These are phyloP conservation scores for Zasmidium cellare DNA, from an alignment of 2,329 filamentous ascomycete genomes.

Conservation along the genomic window DNA sequence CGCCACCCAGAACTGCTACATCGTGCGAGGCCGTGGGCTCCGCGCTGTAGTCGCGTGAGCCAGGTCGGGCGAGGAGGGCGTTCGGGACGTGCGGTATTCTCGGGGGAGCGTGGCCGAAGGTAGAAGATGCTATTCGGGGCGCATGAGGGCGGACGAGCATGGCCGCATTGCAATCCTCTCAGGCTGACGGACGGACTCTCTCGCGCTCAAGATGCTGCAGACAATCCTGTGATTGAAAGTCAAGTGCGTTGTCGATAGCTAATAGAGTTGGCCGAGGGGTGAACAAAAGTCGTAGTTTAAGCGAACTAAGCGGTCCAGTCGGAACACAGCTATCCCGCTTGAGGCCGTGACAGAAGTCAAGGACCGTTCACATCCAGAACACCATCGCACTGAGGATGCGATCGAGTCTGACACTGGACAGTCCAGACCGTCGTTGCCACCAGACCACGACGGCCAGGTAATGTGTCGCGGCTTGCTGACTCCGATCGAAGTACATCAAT, in stretches of 20 bases:
- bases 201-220: no score
- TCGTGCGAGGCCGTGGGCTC: conserved; percentile 29
- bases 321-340: no score
- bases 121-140: conserved; percentile 1
- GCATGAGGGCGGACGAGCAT: conserved; percentile 27
- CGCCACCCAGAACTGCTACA: conserved; percentile 74
- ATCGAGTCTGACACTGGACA: no score
- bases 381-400: no score
- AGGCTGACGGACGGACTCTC: background rate
- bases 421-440: conserved; percentile 1
- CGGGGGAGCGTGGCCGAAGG: background rate
- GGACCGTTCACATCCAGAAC: no score
- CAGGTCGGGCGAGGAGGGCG: background rate
- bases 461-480: background rate
- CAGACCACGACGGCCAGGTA: background rate
- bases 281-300: no score
- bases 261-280: no score
- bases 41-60: conserved; percentile 13
- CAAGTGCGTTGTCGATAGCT: no score
- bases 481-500: background rate
- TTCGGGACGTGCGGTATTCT: background rate
- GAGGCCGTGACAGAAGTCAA: no score
- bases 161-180: conserved; percentile 23
- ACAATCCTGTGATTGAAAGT: no score
- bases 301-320: no score